Conservation (phyloP, 192 early-diverging fungal species). For the Podochytrium sp. region DNA sequence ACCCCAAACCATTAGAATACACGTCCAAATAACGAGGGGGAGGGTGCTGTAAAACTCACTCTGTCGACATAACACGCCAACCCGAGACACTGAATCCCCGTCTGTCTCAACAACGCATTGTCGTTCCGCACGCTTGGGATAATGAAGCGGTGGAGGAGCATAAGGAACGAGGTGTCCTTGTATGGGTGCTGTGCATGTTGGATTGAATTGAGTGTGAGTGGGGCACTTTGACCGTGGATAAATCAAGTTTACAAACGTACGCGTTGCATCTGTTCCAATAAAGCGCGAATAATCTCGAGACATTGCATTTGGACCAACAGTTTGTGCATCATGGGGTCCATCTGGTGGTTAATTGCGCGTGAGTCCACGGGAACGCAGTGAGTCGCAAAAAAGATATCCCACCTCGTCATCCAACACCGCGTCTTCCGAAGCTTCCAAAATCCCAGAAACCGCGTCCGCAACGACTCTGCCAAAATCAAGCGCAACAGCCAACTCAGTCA, state of each 20-base stretch:
- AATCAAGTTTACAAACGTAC: constrained; percentile 8
- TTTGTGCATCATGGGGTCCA: constrained; percentile 4
- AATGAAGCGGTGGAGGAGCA: constrained; percentile 22
- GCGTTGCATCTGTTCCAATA: constrained; percentile 12
- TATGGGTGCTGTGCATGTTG: not conserved
- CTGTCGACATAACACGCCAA: constrained; percentile 79
- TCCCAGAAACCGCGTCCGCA: constrained; percentile 20
- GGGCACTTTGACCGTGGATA: not conserved
- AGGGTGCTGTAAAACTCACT: constrained; percentile 30
- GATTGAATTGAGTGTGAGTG: no score
- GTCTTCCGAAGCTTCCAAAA: not conserved
- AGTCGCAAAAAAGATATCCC: not conserved
- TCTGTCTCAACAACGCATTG: constrained; percentile 59
- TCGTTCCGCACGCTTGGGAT: constrained; percentile 16
- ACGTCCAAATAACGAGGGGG: not conserved
- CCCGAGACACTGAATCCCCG: constrained; percentile 82
- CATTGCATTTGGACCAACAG: constrained; percentile 17
- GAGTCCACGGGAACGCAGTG: not conserved
- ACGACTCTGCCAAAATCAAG: constrained; percentile 13
- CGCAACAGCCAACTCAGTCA: not conserved
- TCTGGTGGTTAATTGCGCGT: not conserved
- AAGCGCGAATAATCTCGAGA: constrained; percentile 27
- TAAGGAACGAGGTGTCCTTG: constrained; percentile 15
- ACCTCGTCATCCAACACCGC: not conserved
- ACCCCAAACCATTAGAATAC: not conserved